Base-by-base conservation (phyloP, 2,329 filamentous ascomycete species). In the Didymellaceae sp. region DNA sequence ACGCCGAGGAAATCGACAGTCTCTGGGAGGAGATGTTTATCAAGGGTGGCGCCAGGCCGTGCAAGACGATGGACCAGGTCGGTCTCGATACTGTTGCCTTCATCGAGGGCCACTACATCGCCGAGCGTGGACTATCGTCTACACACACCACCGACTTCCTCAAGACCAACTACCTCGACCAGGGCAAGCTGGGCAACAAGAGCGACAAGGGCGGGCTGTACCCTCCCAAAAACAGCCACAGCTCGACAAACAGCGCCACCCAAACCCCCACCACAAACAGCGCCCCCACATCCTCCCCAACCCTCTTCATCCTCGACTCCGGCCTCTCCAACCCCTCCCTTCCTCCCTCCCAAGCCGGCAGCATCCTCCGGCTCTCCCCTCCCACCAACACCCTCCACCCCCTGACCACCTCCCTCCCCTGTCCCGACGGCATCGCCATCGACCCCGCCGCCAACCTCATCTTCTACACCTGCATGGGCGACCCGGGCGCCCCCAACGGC, bases 21-120 rank as follows among this genome's bases (percentile, higher is more conserved):
- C 59, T 83, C 5, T 83, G 78, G 74, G 57, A 46, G 10, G 71
- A 78, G 45, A 77, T 80, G 62, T 70, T 61, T 28, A 45, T 41
- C 16, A 37, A 61, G 6, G 71, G 31, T 54, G 66, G 35, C 40
- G 58, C 16, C 13, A 39, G 4, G 13, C 76, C 75, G n/a, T 78
- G 76, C 51, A 56, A 46, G 4, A 69, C 75, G 61, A 81, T 82
- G 78, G 77, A 81, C 50, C 66, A 68, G 7, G 76, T 83, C 17
- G 80, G 80, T 0, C 68, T 83, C 0, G 81, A 84, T 44, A 83
- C 79, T 0, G 79, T 83, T 3, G 72, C 76, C 0, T 75, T 80
- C 40, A 83, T 84, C 42, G 81, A 84, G 52, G 57, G 76, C 21
- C 77, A 83, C 52, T 83, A 84, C 58, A 71, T 82, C 45, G 55